phyloP scores from a whole-genome alignment of 202 grass and related monocot species.

The Cymbopogon flexuosus region DNA sequence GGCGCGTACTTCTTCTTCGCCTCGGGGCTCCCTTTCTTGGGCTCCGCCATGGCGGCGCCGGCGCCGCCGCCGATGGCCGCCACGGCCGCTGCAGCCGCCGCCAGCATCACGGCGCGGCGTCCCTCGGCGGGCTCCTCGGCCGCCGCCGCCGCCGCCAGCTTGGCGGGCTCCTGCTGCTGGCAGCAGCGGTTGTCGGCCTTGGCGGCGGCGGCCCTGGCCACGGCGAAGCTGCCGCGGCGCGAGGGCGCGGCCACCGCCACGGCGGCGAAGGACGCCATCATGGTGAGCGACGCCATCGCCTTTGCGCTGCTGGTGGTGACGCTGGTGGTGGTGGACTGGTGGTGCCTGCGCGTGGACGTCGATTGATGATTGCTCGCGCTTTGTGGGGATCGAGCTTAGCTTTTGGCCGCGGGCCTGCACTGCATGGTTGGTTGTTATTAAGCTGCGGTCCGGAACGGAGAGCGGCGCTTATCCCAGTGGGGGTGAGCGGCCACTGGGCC shows the following conservation, averaged over 20 bases:
- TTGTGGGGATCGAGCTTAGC: background rate
- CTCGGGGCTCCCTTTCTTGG: constrained; percentile 49
- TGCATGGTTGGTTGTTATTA: constrained; percentile 23
- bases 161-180: constrained; percentile 23
- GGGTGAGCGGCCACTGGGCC: background rate
- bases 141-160: background rate
- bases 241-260: constrained; percentile 28
- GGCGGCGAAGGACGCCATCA: constrained; percentile 60
- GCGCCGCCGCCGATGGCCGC: constrained; percentile 37
- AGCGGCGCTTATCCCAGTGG: constrained; percentile 35
- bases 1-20: constrained; percentile 79
- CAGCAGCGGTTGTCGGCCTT: background rate
- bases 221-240: constrained; percentile 29
- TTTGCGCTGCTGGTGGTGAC: background rate
- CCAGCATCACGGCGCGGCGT: constrained; percentile 55
- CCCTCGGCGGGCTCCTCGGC: constrained; percentile 22
- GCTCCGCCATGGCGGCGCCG: constrained; percentile 40
- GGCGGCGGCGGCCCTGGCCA: constrained; percentile 40
- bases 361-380: constrained; percentile 14
- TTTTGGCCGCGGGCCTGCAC: constrained; percentile 26
- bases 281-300: constrained; percentile 62
- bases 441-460: constrained; percentile 6
- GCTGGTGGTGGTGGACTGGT: background rate
- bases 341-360: background rate
- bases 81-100: constrained; percentile 46